Base-by-base conservation (phyloP, 768 basidiomycete genomes). In the Boletus huronensis region DNA sequence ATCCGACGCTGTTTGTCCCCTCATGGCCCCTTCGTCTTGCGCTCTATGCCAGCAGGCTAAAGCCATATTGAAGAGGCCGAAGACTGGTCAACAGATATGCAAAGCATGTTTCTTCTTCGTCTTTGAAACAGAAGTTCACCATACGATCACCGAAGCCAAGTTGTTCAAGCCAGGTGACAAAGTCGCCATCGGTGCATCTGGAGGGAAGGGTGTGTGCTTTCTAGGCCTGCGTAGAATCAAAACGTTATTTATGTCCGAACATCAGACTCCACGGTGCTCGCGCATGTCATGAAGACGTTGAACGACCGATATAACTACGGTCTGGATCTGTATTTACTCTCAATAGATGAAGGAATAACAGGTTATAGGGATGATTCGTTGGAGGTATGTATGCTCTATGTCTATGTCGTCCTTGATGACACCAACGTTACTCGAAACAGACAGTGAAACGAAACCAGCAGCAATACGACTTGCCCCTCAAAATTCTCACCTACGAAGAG, bases 281-380 rank as follows among this genome's bases (percentile, higher is more conserved):
- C 97, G 13, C 86, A 98, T 79, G 88, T 98, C 53, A 93, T 98
- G 91, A 96, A 94, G 67, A 82, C 87, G 5, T 75, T 99, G 50
- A 98, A 98, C 70, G 89, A 95, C 62, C 84, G 96, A 45, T 97
- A 98, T 71, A 72, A 88, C 53, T 99, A 99, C 62, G 92, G 91
- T 34, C 78, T 99, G 54, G 85, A 95, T 46, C 76, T 99, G 23
- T 94, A 90, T 69, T 74, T 99, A 21, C 81, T 99, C 45, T 98
- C 95, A 0, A 98, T 99, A 69, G 97, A 99, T 69, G 97, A 99
- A 71, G 97, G 97, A 0, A 99, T 98, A 60, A 95, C 93, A 23
- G 97, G 97, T 1, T 99, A 98, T 70, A 81, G 97, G 52, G 97
- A 99, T 66, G 97, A 98, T 69, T 98, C 96, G 0, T 76, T 99